These are phyloP conservation scores for Metschnikowia kunwiensis DNA, from an alignment of 805 yeast species.

Conservation along the genomic window DNA sequence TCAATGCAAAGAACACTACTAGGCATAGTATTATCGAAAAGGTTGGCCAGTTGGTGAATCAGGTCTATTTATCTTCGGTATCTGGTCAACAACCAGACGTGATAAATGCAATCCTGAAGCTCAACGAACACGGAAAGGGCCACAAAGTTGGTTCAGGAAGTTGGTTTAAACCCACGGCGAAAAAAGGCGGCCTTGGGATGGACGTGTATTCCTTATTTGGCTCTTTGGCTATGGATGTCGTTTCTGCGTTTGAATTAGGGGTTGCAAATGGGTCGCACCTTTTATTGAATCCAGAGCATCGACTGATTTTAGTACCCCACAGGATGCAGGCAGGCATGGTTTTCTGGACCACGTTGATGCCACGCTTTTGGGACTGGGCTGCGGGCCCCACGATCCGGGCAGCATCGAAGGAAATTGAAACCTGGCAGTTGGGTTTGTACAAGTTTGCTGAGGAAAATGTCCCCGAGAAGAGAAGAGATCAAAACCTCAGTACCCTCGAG, in stretches of 20 bases:
- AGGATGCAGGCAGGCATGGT: conserved; percentile 54
- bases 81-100: conserved; percentile 32
- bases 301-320: conserved; percentile 42
- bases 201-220: conserved; percentile 63
- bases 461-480: conserved; percentile 18
- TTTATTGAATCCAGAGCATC: conserved; percentile 35
- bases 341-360: conserved; percentile 64
- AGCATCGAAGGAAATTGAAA: conserved; percentile 39
- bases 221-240: conserved; percentile 70
- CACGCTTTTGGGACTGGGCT: conserved; percentile 49
- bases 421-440: conserved; percentile 45
- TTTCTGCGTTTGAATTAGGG: conserved; percentile 61
- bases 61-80: conserved; percentile 28
- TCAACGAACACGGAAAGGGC: conserved; percentile 36
- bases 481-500: conserved; percentile 33
- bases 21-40: conserved; percentile 27
- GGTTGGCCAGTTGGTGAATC: conserved; percentile 25
- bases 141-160: conserved; percentile 19
- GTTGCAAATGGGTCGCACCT: conserved; percentile 43
- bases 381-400: conserved; percentile 39
- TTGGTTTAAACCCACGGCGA: conserved; percentile 30
- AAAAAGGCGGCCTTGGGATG: conserved; percentile 34
- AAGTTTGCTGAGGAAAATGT: conserved; percentile 32
- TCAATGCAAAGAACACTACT: conserved; percentile 29
- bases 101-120: conserved; percentile 30